Evolutionary conservation across 805 yeast species (phyloP).

Genomic region (Teunomyces panamensis): DNA sequence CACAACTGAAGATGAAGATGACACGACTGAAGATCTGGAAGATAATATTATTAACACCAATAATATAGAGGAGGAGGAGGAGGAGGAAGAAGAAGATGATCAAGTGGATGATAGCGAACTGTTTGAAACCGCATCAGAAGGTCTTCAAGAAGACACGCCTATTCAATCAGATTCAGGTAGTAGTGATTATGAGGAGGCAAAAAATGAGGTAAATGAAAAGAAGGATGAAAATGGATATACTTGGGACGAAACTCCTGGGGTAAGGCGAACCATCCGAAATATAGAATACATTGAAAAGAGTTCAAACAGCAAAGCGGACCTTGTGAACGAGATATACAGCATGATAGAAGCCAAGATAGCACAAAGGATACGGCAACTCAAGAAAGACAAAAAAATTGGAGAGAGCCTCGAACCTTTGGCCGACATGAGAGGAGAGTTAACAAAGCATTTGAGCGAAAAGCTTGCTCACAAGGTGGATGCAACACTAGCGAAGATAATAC

Average conservation of each 20-base stretch:
- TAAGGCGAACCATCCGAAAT: neutral
- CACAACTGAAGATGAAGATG: neutral
- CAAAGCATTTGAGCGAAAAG: constrained; percentile 5
- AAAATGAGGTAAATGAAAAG: constrained; percentile 6
- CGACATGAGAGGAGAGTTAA: constrained; percentile 2
- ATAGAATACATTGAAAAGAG: constrained; percentile 8
- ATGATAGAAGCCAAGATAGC: constrained; percentile 15
- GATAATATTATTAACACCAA: neutral
- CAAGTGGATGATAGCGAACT: constrained; percentile 10
- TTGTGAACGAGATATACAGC: constrained; percentile 21
- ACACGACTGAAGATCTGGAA: neutral
- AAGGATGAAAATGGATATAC: constrained; percentile 7
- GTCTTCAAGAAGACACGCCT: constrained; percentile 5
- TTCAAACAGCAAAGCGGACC: constrained; percentile 18
- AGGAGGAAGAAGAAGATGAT: constrained; percentile 4
- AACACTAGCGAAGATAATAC: constrained; percentile 6
- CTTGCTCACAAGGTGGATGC: constrained; percentile 10
- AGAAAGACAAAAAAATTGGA: neutral
- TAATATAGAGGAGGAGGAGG: constrained; percentile 3
- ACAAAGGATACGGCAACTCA: neutral
- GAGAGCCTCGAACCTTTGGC: constrained; percentile 4
- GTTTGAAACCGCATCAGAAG: constrained; percentile 5
- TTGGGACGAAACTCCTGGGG: constrained; percentile 7
- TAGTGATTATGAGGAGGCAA: constrained; percentile 5
- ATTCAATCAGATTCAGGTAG: neutral